Conservation (phyloP, 2,329 filamentous ascomycete genomes). For the Scleromitrula shiraiana region DNA sequence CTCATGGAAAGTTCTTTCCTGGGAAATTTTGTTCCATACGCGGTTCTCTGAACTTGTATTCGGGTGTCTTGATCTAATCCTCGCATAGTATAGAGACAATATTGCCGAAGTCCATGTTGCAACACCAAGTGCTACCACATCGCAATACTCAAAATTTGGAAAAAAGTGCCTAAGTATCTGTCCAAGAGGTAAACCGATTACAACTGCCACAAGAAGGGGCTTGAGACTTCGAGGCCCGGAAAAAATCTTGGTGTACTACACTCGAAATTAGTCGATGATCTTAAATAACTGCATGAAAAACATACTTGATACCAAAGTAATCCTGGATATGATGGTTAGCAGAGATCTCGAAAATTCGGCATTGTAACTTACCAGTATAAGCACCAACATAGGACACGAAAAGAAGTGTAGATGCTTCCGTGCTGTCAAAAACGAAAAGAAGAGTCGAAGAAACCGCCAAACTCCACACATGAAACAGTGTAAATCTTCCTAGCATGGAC, state of each 20-base stretch:
- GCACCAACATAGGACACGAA: slow-evolving; percentile 33
- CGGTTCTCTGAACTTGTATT: neutral
- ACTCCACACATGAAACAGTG: slow-evolving; percentile 35
- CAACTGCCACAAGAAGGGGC: slow-evolving; percentile 38
- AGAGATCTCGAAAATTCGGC: neutral
- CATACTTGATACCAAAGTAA: slow-evolving; percentile 7
- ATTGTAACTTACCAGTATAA: slow-evolving; percentile 29
- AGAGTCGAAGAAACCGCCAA: slow-evolving; percentile 33
- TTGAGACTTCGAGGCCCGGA: slow-evolving; percentile 40
- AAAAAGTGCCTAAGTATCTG: slow-evolving; percentile 35
- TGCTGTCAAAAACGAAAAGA: slow-evolving; percentile 43
- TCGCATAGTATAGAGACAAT: slow-evolving; percentile 8
- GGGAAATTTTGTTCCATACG: slow-evolving; percentile 4
- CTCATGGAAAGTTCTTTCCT: slow-evolving; percentile 6
- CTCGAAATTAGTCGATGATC: neutral
- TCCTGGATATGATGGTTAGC: neutral
- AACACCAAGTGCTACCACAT: slow-evolving; percentile 39
- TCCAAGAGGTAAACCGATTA: slow-evolving; percentile 40
- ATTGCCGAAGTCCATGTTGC: slow-evolving; percentile 45
- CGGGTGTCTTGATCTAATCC: slow-evolving; percentile 1
- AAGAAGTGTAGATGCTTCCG: slow-evolving; percentile 36
- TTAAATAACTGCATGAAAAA: neutral
- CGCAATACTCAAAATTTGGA: slow-evolving; percentile 36
- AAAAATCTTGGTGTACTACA: slow-evolving; percentile 45
- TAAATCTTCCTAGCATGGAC: slow-evolving; percentile 35